Percentiles rank a stretch among this genome's conserved stretches.
Evolutionary conservation across 148 eudicot species (phyloP).

Genomic region (Fagopyrum homotropicum): DNA sequence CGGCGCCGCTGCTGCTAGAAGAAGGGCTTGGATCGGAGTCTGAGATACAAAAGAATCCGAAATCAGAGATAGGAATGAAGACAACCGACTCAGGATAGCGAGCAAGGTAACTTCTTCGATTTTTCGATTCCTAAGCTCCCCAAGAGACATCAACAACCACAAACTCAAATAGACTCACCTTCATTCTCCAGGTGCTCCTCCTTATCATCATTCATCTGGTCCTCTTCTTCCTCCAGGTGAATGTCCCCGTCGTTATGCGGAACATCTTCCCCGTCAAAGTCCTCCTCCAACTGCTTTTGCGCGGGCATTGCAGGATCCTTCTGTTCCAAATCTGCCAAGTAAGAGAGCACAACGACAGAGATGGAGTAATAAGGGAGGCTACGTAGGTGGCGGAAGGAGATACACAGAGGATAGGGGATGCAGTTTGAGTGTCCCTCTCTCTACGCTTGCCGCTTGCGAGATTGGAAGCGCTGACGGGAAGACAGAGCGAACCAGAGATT

Average conservation of each 20-base stretch:
- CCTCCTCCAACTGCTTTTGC: slow-evolving; percentile 11
- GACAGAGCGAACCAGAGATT: not conserved
- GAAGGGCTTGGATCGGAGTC: slow-evolving; percentile 13
- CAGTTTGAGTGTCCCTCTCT: not conserved
- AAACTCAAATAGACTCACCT: not conserved
- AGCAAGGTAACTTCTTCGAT: not conserved
- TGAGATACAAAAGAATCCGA: slow-evolving; percentile 2
- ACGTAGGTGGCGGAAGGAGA: not conserved
- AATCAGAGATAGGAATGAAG: not conserved
- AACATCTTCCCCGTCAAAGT: not conserved
- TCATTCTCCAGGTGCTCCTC: slow-evolving; percentile 7
- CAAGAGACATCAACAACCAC: not conserved
- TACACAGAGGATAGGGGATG: not conserved
- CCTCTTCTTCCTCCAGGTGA: slow-evolving; percentile 5
- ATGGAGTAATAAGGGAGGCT: not conserved
- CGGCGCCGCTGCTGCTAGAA: not conserved
- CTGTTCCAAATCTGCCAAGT: slow-evolving; percentile 3
- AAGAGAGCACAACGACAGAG: not conserved
- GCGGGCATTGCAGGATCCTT: slow-evolving; percentile 6
- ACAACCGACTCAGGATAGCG: not conserved
- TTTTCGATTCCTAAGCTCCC: not conserved
- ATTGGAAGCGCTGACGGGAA: not conserved
- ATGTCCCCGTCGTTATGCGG: not conserved
- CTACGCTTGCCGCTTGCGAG: slow-evolving; percentile 5
- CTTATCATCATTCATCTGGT: not conserved